Base-by-base conservation (phyloP, 2,329 filamentous ascomycete species). In the Trichoderma koningii region DNA sequence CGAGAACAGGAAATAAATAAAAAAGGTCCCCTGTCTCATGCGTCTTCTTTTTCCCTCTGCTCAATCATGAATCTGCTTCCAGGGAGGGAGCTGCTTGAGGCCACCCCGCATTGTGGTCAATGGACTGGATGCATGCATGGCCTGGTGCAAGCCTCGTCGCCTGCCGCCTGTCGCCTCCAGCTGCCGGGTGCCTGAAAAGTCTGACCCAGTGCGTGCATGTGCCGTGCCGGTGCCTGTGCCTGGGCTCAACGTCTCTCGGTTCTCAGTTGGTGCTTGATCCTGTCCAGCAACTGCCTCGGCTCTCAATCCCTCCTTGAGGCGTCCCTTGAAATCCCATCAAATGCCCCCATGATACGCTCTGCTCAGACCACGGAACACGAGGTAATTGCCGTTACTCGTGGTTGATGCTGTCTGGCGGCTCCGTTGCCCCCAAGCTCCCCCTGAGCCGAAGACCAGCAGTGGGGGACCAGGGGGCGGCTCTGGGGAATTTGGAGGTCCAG, bases 401-500 rank as follows among this genome's bases (percentile, higher is more conserved):
- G 52, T 57, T 57, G 52, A 12, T 14, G 23, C 38, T 42, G 53
- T 41, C 28, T 23, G 52, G 52, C 59, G 50, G 48, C 59, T 63
- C 59, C 47, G 34, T 21, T 34, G n/a, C 30, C 45, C 28, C 28
- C 28, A 23, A 23, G 21, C 30, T n/a, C 30, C 30, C 30, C 56
- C 45, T 60, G 56, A 51, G 19, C 56, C 56, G 45, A 19, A 6
- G 23, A 26, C 21, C n/a, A 30, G 28, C 56, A 50, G 56, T 60
- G 56, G 56, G 56, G 57, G 45, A 38, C 34, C 34, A 52, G 50
- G 50, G 28, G 50, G 50, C 30, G 7, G 56, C 45, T 50, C 59
- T 62, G 41, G 59, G 59, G 59, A 63, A 55, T 63, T 55, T 30
- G 41, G 44, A 30, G 59, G 26, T 55, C 19, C 59, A 45, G n/a